These are phyloP conservation scores for Colletotrichum eleusines DNA, from an alignment of 2,329 filamentous ascomycete species.

Conservation along the genomic window DNA sequence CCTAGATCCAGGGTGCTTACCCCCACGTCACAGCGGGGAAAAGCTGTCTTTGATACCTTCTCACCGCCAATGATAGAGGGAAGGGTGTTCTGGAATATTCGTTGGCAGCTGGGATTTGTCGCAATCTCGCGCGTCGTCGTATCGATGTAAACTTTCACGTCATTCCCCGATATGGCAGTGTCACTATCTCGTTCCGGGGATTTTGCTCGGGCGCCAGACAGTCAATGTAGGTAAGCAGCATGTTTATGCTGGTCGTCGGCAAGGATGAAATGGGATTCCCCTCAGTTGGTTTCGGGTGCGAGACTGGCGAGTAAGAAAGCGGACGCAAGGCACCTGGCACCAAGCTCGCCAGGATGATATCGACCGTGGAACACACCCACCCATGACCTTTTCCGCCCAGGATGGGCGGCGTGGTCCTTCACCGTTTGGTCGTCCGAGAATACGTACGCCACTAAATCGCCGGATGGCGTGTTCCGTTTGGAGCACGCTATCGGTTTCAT, in stretches of 20 bases:
- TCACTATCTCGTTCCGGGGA: too few species aligned
- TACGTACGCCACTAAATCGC: conserved; percentile 14
- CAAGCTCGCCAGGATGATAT: conserved; percentile 23
- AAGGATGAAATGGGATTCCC: background rate
- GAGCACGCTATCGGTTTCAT: conserved; percentile 11
- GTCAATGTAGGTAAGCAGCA: too few species aligned
- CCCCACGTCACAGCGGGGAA: background rate
- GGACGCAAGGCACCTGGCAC: background rate
- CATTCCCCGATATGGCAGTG: background rate
- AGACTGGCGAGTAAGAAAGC: conserved; percentile 4
- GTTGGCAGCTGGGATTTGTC: background rate
- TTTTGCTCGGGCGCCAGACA: background rate
- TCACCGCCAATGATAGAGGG: conserved; percentile 11
- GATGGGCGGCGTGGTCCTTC: conserved; percentile 19
- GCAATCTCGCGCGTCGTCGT: background rate
- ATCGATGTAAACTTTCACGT: background rate
- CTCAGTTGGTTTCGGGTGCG: background rate
- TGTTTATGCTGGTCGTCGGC: background rate
- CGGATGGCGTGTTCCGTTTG: background rate
- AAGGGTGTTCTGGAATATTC: conserved; percentile 34
- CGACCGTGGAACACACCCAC: conserved; percentile 12
- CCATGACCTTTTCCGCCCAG: conserved; percentile 5
- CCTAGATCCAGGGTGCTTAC: background rate
- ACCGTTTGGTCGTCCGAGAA: conserved; percentile 5
- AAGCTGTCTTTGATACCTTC: background rate